These are phyloP conservation scores for Rubroboletus pulcherrimus DNA, from an alignment of 768 basidiomycete genomes.

Conservation along the genomic window DNA sequence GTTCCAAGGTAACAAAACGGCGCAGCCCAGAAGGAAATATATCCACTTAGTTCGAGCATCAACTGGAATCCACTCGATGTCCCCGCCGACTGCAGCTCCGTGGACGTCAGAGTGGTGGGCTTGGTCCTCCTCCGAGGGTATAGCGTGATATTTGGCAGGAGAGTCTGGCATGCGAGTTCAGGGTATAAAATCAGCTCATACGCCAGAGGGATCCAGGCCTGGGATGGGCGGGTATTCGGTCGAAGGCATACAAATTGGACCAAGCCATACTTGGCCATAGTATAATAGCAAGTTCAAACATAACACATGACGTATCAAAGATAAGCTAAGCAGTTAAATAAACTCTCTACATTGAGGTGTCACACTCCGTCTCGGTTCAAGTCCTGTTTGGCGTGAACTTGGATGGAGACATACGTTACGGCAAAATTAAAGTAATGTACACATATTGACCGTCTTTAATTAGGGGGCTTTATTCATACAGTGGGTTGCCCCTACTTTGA, in stretches of 20 bases:
- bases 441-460: neutral
- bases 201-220: neutral
- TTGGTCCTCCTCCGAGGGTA: neutral
- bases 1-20: neutral
- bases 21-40: slow-evolving; percentile 1
- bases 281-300: neutral
- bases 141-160: neutral
- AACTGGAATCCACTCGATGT: neutral
- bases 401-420: too few species aligned
- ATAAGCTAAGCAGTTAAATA: too few species aligned
- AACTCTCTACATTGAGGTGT: too few species aligned
- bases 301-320: neutral
- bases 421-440: neutral
- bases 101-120: neutral
- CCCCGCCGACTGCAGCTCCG: neutral
- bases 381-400: neutral
- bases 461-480: neutral
- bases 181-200: neutral
- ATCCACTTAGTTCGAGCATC: neutral
- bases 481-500: neutral
- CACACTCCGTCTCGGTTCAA: neutral
- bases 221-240: neutral
- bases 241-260: neutral
- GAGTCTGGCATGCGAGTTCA: neutral
- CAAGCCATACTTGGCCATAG: neutral